Conservation (phyloP, 345 rosid genomes). For the Ceriops zippeliana region DNA sequence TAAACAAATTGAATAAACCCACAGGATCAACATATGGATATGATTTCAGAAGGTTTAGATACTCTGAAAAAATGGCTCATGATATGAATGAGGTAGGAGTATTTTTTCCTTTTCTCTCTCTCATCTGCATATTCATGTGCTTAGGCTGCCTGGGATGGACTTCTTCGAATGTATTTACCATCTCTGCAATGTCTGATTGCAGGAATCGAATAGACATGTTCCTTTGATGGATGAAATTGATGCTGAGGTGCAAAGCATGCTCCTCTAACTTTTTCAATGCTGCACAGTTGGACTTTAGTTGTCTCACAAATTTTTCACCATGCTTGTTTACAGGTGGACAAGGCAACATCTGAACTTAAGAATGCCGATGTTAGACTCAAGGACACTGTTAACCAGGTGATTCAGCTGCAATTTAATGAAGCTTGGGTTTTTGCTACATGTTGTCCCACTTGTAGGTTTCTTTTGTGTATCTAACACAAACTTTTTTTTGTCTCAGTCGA, state of each 20-base stretch:
- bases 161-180: constrained; percentile 4
- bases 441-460: background rate
- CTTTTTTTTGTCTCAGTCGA: constrained; percentile 41
- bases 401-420: constrained; percentile 12
- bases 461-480: too few relatives aligned
- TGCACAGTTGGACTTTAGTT: background rate
- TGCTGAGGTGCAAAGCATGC: constrained; percentile 47
- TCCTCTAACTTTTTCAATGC: constrained; percentile 5
- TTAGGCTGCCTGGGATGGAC: background rate
- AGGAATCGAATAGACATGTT: constrained; percentile 83
- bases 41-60: constrained; percentile 91
- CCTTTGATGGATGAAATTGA: constrained; percentile 82
- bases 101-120: background rate
- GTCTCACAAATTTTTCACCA: constrained; percentile 12
- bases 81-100: constrained; percentile 73
- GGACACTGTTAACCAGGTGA: constrained; percentile 88
- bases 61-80: constrained; percentile 56
- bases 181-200: constrained; percentile 16
- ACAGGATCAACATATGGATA: constrained; percentile 91
- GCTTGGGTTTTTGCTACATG: constrained; percentile 11
- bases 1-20: constrained; percentile 15
- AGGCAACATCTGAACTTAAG: constrained; percentile 85
- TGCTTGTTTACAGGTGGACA: constrained; percentile 63
- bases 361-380: constrained; percentile 93
- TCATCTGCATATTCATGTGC: background rate